Percentiles rank a stretch among this genome's conserved stretches.
phyloP scores from a whole-genome alignment of 78 protist species.

The Guillardia theta region DNA sequence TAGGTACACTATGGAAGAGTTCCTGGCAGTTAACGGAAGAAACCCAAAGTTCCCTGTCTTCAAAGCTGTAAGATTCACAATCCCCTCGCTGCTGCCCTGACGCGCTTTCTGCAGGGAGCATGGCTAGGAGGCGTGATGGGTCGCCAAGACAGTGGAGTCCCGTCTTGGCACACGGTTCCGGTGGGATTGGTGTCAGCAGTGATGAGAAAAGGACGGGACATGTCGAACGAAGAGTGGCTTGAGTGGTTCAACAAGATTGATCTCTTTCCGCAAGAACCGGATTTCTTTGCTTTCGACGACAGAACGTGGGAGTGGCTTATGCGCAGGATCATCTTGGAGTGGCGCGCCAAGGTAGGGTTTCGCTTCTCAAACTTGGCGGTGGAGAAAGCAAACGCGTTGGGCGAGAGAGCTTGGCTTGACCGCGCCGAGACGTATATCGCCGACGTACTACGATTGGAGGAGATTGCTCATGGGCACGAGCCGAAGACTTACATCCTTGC shows the following conservation, averaged over 20 bases:
- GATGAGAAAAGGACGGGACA: neutral
- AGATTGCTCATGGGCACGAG: neutral
- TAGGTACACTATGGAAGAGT: neutral
- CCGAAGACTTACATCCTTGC: neutral
- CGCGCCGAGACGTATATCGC: neutral
- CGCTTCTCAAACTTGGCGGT: neutral
- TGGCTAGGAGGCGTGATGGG: neutral
- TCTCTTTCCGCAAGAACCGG: neutral
- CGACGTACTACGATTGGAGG: neutral
- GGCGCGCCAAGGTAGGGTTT: neutral
- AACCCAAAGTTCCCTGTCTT: neutral
- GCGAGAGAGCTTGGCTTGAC: neutral
- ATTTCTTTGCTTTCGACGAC: neutral
- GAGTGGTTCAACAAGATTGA: neutral
- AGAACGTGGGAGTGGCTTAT: conserved; percentile 15
- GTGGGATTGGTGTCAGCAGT: neutral
- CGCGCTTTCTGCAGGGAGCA: neutral
- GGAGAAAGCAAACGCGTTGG: neutral
- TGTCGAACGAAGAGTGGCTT: neutral
- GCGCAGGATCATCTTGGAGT: neutral
- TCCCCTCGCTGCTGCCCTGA: no score
- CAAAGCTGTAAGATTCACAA: no score
- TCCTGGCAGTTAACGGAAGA: neutral
- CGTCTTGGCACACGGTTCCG: conserved; percentile 12
- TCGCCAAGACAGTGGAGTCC: neutral